These are phyloP conservation scores for Iberis pinnata DNA, from an alignment of 345 rosid species.

Conservation along the genomic window DNA sequence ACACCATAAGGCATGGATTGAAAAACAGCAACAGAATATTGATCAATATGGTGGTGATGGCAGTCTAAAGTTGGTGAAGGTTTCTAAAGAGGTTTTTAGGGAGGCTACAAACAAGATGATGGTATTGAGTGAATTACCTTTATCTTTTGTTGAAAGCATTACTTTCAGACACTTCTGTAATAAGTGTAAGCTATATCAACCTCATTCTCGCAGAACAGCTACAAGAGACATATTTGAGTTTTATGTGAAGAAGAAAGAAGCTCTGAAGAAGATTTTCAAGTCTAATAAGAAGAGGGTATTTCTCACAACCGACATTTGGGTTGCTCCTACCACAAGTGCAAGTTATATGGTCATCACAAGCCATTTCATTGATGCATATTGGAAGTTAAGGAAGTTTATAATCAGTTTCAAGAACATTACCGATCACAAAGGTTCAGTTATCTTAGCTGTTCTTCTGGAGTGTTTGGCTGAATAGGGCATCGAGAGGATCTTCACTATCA, in stretches of 20 bases:
- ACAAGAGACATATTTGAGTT: neutral
- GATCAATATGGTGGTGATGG: neutral
- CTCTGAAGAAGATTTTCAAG: neutral
- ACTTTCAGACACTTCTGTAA: neutral
- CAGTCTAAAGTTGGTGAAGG: neutral
- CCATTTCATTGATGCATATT: neutral
- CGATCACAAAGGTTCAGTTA: neutral
- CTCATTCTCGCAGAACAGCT: neutral
- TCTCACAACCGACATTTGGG: neutral
- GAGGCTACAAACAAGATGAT: neutral
- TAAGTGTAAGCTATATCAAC: neutral
- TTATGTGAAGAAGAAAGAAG: neutral
- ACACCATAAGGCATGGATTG: neutral
- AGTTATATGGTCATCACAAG: neutral
- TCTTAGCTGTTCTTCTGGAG: neutral
- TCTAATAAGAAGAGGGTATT: neutral
- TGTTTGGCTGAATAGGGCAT: neutral
- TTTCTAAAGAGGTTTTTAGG: neutral
- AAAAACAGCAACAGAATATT: neutral
- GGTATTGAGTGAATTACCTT: neutral
- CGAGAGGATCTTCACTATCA: neutral
- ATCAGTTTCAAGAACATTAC: neutral
- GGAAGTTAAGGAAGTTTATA: neutral
- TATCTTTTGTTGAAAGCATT: neutral
- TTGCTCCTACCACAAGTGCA: neutral